These are phyloP conservation scores for Lecanicillium sp. DNA, from an alignment of 2,329 filamentous ascomycete species.

Conservation along the genomic window DNA sequence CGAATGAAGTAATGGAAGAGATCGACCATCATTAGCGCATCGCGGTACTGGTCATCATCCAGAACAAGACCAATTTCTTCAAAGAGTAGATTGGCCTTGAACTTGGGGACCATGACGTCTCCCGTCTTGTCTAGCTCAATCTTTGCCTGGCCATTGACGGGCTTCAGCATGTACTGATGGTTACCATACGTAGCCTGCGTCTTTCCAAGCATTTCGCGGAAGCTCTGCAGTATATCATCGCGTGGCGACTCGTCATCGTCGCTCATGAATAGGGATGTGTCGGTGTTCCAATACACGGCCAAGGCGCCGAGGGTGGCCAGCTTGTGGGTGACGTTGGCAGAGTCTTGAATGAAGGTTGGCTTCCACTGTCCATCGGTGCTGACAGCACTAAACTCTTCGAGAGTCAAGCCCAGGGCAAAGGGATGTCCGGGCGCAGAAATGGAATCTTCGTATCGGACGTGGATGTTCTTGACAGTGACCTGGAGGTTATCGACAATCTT, in stretches of 20 bases:
- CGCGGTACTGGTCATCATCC: conserved; percentile 94
- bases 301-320: conserved; percentile 82
- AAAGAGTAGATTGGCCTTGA: conserved; percentile 86
- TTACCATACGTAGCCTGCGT: conserved; percentile 47
- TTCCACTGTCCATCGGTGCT: conserved; percentile 94
- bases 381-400: conserved; percentile 94
- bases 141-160: conserved; percentile 90
- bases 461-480: conserved; percentile 96
- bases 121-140: conserved; percentile 93
- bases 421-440: conserved; percentile 92
- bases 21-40: conserved; percentile 96
- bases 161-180: conserved; percentile 93
- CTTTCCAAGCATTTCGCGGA: conserved; percentile 73
- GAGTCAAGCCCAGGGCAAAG: conserved; percentile 83
- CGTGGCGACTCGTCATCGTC: conserved; percentile 56
- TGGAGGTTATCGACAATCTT: conserved; percentile 98
- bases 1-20: conserved; percentile 97
- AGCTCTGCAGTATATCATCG: conserved; percentile 66
- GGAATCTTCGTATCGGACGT: conserved; percentile 95
- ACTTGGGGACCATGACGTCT: conserved; percentile 67
- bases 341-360: conserved; percentile 90
- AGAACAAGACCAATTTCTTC: conserved; percentile 97
- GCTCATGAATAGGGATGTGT: conserved; percentile 60
- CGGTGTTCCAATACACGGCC: conserved; percentile 97
- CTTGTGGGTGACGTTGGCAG: conserved; percentile 79